These are phyloP conservation scores for Torulaspora gathmanii DNA, from an alignment of 805 yeast genomes.

Conservation along the genomic window DNA sequence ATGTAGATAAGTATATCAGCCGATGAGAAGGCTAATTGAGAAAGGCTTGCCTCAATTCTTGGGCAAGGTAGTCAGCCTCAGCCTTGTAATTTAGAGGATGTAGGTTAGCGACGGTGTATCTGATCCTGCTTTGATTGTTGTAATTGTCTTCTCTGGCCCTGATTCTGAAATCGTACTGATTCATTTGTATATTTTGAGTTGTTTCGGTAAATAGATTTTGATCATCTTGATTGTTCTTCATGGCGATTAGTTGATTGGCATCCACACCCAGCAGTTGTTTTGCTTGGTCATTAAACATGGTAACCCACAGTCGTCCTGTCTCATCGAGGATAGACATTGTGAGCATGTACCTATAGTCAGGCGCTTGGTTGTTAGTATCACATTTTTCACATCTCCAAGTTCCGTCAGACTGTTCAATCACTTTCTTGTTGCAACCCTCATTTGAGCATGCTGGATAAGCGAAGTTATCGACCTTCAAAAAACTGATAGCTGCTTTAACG, in stretches of 20 bases:
- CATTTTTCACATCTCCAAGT: conserved; percentile 95
- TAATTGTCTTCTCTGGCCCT: conserved; percentile 81
- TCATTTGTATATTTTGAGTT: conserved; percentile 52
- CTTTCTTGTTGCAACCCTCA: conserved; percentile 78
- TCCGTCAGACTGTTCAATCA: conserved; percentile 64
- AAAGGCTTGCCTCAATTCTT: conserved; percentile 31
- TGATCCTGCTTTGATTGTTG: conserved; percentile 69
- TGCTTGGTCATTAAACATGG: conserved; percentile 84
- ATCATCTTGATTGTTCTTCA: conserved; percentile 41
- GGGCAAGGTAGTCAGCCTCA: conserved; percentile 56
- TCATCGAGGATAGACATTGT: conserved; percentile 73
- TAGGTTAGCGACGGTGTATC: conserved; percentile 62
- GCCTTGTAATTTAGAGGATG: conserved; percentile 50
- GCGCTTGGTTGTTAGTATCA: conserved; percentile 60
- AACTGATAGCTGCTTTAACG: conserved; percentile 68
- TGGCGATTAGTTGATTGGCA: conserved; percentile 52
- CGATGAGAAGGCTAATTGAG: neutral
- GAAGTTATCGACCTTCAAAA: conserved; percentile 67
- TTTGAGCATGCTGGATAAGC: conserved; percentile 85
- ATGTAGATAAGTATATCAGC: neutral
- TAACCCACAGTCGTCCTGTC: conserved; percentile 80
- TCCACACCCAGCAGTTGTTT: conserved; percentile 55
- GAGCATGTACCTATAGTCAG: conserved; percentile 74
- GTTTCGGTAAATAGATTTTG: conserved; percentile 43
- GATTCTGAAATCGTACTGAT: conserved; percentile 68